Conservation (phyloP, 805 yeast genomes). For the Kurtzmaniella fragi region DNA sequence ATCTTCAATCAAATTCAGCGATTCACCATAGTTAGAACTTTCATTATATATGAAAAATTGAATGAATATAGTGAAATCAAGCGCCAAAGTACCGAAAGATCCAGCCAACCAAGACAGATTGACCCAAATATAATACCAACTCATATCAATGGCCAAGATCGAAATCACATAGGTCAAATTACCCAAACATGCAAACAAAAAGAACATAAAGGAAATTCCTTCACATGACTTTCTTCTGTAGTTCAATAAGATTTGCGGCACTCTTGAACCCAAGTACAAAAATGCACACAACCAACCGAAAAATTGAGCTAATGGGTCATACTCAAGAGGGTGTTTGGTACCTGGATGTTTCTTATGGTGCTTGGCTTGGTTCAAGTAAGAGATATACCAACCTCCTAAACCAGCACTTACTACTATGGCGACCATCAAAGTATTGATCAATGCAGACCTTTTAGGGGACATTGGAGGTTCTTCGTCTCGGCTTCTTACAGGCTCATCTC, state of each 20-base stretch:
- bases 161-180: slow-evolving; percentile 87
- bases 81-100: slow-evolving; percentile 74
- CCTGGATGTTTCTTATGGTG: slow-evolving; percentile 29
- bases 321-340: slow-evolving; percentile 40
- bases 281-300: slow-evolving; percentile 81
- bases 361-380: slow-evolving; percentile 44
- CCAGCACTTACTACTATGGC: slow-evolving; percentile 70
- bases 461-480: slow-evolving; percentile 5
- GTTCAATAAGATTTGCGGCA: slow-evolving; percentile 88
- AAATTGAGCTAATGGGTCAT: slow-evolving; percentile 76
- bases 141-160: slow-evolving; percentile 69
- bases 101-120: slow-evolving; percentile 94
- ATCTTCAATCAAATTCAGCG: neutral
- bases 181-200: slow-evolving; percentile 92
- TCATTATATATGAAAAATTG: slow-evolving; percentile 80
- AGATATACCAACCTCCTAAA: slow-evolving; percentile 78
- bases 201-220: slow-evolving; percentile 90
- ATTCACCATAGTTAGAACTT: slow-evolving; percentile 6
- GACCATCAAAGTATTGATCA: slow-evolving; percentile 48
- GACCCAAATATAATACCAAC: slow-evolving; percentile 64
- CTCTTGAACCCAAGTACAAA: slow-evolving; percentile 77
- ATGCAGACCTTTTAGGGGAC: slow-evolving; percentile 16
- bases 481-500: slow-evolving; percentile 19
- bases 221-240: slow-evolving; percentile 87
- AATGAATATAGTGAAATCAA: slow-evolving; percentile 78